These are phyloP conservation scores for Aphanomyces stellatus DNA, from an alignment of 352 stramenopile genomes.

Conservation along the genomic window DNA sequence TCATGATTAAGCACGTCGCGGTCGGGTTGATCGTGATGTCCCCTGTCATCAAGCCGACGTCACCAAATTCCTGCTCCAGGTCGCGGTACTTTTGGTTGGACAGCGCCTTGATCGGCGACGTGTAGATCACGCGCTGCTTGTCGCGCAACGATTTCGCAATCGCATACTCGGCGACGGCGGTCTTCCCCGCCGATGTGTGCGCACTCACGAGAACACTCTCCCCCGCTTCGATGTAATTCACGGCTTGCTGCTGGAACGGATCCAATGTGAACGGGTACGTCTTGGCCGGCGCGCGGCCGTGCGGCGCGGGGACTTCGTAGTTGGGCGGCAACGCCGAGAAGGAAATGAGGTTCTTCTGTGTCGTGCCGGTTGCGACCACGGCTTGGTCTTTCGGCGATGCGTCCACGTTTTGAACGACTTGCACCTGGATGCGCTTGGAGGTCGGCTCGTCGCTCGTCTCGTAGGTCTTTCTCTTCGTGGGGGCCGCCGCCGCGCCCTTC, in stretches of 20 bases:
- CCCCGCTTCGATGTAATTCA: slow-evolving; percentile 90
- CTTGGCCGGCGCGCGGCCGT: slow-evolving; percentile 35
- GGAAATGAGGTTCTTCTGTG: slow-evolving; percentile 93
- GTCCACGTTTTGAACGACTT: slow-evolving; percentile 69
- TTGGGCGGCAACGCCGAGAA: slow-evolving; percentile 88
- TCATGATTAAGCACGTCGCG: slow-evolving; percentile 97
- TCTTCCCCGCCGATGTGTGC: slow-evolving; percentile 97
- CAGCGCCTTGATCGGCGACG: slow-evolving; percentile 97
- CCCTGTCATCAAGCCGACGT: slow-evolving; percentile 96
- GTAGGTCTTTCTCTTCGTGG: slow-evolving; percentile 10
- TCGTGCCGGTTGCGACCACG: slow-evolving; percentile 87
- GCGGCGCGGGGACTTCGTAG: slow-evolving; percentile 26
- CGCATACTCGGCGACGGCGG: slow-evolving; percentile 97
- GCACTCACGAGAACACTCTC: slow-evolving; percentile 95
- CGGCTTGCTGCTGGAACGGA: slow-evolving; percentile 95
- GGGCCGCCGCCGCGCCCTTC: slow-evolving; percentile 42
- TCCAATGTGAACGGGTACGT: slow-evolving; percentile 87
- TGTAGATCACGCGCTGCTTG: slow-evolving; percentile 94
- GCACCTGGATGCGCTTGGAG: slow-evolving; percentile 64
- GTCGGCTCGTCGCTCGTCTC: slow-evolving; percentile 23
- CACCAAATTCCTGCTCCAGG: slow-evolving; percentile 91
- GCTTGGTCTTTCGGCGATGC: slow-evolving; percentile 47
- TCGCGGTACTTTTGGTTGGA: slow-evolving; percentile 99
- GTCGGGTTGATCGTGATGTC: slow-evolving; percentile 95
- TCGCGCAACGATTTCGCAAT: slow-evolving; percentile 91